Base-by-base conservation (phyloP, 2,329 filamentous ascomycete genomes). In the Sporothrix protearum region DNA sequence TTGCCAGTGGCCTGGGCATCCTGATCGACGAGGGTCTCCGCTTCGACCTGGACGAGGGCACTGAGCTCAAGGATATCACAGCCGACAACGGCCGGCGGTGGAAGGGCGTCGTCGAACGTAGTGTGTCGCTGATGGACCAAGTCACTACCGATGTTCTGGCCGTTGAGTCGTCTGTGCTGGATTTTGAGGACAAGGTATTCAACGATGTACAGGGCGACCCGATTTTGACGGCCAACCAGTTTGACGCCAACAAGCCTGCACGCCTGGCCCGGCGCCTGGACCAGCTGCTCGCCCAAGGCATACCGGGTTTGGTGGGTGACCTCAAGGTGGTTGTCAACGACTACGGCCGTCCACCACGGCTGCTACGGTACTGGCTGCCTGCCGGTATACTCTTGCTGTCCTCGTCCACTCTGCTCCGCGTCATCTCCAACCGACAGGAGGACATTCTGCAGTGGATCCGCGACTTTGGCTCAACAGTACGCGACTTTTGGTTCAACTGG, bases 401-500 rank as follows among this genome's bases (percentile, higher is more conserved):
- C 0, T 95, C 93, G 0, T 94, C 92, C 19, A 97, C 94, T 0
- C 85, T 97, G n/a, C 83, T 98, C 19, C 90, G 90, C 28, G 87
- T 98, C 49, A 81, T 96, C 39, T 85, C 92, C 73, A 92, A 91
- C 77, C 87, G 90, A 68, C 89, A 88, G 76, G 91, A 91, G 25
- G 92, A 95, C 75, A 91, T 99, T 25, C 75, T 92, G 33, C 85
- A 88, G 63, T 97, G 94, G 94, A 84, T 97, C 59, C 84, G 86
- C 47, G 92, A 96, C 74, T 82, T 97, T 33, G 95, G 93, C 8
- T 83, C 84, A 1, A 99, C 96, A 0, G 83, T 90, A 0, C 86
- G 92, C 70, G 95, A 97, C 80, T 99, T 99, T 79, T 97, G 94
- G 92, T 85, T 90, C 73, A 99, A 99, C 79, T 99, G 96, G 96